Percentiles rank a stretch among this genome's conserved stretches.
Evolutionary conservation across 202 grass and related monocot genomes (phyloP).

Genomic region (Schoenoplectus tabernaemontani): DNA sequence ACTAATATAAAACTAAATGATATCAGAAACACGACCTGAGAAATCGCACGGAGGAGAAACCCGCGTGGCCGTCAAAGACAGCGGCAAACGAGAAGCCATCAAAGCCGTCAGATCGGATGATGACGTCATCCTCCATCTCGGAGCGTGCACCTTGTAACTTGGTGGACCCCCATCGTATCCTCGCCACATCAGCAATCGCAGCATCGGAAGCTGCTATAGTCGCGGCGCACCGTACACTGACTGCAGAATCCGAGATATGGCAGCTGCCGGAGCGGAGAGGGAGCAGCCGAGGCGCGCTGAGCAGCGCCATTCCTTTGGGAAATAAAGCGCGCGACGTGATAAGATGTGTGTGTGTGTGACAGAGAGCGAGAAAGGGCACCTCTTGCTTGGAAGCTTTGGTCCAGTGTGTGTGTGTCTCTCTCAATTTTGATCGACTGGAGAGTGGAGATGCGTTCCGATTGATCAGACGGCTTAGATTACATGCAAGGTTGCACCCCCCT

Average conservation of each 20-base stretch:
- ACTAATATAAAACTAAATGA: not conserved
- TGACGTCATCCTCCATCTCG: constrained; percentile 94
- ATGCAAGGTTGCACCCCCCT: not conserved
- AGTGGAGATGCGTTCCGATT: not conserved
- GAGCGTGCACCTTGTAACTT: constrained; percentile 82
- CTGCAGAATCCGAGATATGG: not conserved
- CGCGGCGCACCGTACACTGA: constrained; percentile 39
- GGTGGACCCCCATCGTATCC: constrained; percentile 66
- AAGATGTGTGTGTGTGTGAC: not conserved
- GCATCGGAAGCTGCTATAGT: constrained; percentile 35
- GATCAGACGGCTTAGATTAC: not conserved
- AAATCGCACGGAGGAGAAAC: constrained; percentile 75
- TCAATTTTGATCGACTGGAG: not conserved
- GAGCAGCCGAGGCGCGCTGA: constrained; percentile 54
- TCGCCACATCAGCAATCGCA: constrained; percentile 30
- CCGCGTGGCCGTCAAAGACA: constrained; percentile 84
- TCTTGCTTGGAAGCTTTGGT: too few relatives aligned
- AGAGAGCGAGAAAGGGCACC: not conserved
- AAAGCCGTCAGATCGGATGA: constrained; percentile 45
- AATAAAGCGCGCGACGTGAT: constrained; percentile 9
- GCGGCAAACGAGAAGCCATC: constrained; percentile 91
- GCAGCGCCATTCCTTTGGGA: constrained; percentile 38
- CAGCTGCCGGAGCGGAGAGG: constrained; percentile 27
- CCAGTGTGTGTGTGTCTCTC: not conserved
- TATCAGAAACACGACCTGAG: constrained; percentile 41